Evolutionary conservation across 164 flowering plant species (phyloP), one percentile per base, ranked within the genome.

Genomic region (Dillenia suffruticosa): DNA sequence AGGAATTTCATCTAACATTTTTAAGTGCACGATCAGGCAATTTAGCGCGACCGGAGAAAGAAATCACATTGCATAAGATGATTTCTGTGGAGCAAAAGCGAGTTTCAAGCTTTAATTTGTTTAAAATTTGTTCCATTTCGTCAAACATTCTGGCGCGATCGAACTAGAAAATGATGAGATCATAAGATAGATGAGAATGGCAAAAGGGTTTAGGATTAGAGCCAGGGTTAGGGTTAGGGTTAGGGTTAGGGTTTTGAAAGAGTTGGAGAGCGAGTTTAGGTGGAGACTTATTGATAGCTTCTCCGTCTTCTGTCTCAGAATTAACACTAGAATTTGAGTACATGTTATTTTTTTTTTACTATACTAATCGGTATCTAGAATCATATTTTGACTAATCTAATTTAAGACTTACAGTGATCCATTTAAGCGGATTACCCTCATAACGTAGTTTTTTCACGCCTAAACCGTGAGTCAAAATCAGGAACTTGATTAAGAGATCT

Each of bases 131-230:
- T 11, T 87, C 88, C 85, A 92, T 78, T 63, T 92, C 79, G 56
- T 67, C 53, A 77, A 88, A 84, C 89, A 85, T 78, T 72, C 81
- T 82, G 57, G 89, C 86, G 16, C 82, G 78, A 55, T 87, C 92
- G 55, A 92, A 94, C 76, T 83, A 87, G 62, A 81, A 71, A 77
- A 91, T 79, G 74, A 88, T 85, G 78, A 89, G 79, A 53, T 91
- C 92, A 69, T 88, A 87, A 58, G 84, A 75, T 53, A 77, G 87
- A 26, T 69, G 76, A 49, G 82, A 70, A 77, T 81, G 69, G 7
- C 79, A 82, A 66, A 82, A 85, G 64, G 92, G 81, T 62, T 85
- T 82, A 8, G 47, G 58, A 12, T 72, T 61, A 11, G 76, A 17
- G 24, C 51, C 26, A 48, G 61, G 52, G 56, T 49, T 44, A 9